These are phyloP conservation scores for Phlebiopsis flavidoalba DNA, from an alignment of 768 basidiomycete genomes.

Conservation along the genomic window DNA sequence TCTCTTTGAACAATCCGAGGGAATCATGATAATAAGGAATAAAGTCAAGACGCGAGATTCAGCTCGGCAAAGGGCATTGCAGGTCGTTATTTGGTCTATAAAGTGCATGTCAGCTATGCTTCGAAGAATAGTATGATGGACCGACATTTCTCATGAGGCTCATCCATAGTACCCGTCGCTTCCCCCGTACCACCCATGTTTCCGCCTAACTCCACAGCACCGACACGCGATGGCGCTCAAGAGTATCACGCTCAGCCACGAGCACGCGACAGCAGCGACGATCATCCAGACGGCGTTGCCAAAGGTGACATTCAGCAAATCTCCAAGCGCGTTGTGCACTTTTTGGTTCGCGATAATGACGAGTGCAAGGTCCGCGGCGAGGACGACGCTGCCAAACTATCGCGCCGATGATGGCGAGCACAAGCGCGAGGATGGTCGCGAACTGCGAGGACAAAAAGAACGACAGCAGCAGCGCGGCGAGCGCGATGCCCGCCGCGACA, in stretches of 20 bases:
- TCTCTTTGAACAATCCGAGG: too few relatives aligned
- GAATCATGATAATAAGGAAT: neutral
- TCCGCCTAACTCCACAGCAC: slow-evolving; percentile 56
- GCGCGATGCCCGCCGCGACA: slow-evolving; percentile 53
- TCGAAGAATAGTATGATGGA: neutral
- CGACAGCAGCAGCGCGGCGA: slow-evolving; percentile 45
- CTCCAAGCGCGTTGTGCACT: slow-evolving; percentile 5
- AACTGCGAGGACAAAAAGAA: slow-evolving; percentile 55
- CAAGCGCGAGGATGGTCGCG: slow-evolving; percentile 52
- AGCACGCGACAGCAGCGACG: slow-evolving; percentile 45
- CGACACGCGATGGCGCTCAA: slow-evolving; percentile 61
- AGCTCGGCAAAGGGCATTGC: neutral
- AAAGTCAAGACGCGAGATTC: neutral
- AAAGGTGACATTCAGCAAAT: slow-evolving; percentile 42
- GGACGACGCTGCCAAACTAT: slow-evolving; percentile 47
- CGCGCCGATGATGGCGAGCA: slow-evolving; percentile 52
- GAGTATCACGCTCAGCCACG: slow-evolving; percentile 58
- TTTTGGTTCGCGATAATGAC: slow-evolving; percentile 43
- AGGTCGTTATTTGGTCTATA: neutral
- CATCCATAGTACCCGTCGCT: slow-evolving; percentile 10
- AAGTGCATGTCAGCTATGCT: too few relatives aligned
- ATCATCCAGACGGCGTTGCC: slow-evolving; percentile 77
- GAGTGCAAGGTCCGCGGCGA: slow-evolving; percentile 60
- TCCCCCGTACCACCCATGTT: slow-evolving; percentile 20
- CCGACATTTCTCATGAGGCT: neutral